Evolutionary conservation across 805 yeast genomes (phyloP).

Genomic region (Sungouiella blattae): DNA sequence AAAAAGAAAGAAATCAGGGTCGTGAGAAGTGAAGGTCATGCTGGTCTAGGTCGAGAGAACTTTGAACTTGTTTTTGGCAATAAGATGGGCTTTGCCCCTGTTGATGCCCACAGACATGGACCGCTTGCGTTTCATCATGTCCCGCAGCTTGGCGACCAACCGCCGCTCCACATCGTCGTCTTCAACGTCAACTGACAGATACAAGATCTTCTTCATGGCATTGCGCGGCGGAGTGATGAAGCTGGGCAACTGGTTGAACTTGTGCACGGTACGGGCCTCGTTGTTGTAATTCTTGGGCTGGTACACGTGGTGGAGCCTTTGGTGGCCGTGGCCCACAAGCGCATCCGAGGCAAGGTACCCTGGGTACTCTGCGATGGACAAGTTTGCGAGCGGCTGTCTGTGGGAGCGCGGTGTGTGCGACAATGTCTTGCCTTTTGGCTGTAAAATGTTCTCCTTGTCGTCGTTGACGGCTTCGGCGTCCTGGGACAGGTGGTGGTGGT

Average conservation of each 20-base stretch:
- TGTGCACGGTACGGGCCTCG: slow-evolving; percentile 26
- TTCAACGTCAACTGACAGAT: slow-evolving; percentile 14
- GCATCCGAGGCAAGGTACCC: slow-evolving; percentile 20
- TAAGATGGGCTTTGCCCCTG: slow-evolving; percentile 30
- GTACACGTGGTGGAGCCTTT: slow-evolving; percentile 25
- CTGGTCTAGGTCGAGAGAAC: slow-evolving; percentile 10
- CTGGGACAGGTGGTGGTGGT: slow-evolving; percentile 8
- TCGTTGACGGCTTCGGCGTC: slow-evolving; percentile 14
- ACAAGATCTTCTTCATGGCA: slow-evolving; percentile 19
- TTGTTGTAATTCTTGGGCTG: slow-evolving; percentile 29
- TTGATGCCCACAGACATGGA: slow-evolving; percentile 39
- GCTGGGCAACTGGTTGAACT: slow-evolving; percentile 27
- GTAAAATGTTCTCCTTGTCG: slow-evolving; percentile 42
- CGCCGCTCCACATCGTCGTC: slow-evolving; percentile 19
- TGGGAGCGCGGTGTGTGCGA: slow-evolving; percentile 5
- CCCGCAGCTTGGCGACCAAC: slow-evolving; percentile 19
- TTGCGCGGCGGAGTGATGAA: slow-evolving; percentile 35
- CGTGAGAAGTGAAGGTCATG: no score
- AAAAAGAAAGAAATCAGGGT: no score
- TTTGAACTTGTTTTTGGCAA: slow-evolving; percentile 29
- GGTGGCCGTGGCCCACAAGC: slow-evolving; percentile 8
- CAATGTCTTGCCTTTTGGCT: slow-evolving; percentile 22
- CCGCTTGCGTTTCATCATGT: slow-evolving; percentile 24
- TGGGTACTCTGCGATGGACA: slow-evolving; percentile 27
- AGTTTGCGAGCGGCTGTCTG: slow-evolving; percentile 27